Evolutionary conservation across 2,329 filamentous ascomycete species (phyloP).

Genomic region (Colletotrichum gloeosporioides): DNA sequence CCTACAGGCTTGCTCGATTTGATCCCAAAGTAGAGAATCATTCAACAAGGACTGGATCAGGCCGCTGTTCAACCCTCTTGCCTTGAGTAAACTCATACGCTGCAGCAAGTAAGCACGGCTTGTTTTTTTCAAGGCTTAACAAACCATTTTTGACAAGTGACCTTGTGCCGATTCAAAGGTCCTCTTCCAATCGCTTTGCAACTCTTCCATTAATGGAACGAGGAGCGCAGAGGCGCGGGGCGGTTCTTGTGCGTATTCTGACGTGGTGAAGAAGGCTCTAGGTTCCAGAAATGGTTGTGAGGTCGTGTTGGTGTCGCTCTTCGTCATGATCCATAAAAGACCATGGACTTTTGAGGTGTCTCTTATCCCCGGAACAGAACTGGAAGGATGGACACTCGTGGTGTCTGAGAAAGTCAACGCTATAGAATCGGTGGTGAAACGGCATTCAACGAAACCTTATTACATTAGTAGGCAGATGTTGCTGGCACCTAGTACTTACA

Average conservation of each 20-base stretch:
- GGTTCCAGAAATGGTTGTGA: neutral
- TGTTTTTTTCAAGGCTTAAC: neutral
- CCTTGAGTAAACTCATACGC: neutral
- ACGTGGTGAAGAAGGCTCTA: neutral
- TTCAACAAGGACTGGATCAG: neutral
- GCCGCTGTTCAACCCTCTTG: neutral
- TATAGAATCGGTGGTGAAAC: neutral
- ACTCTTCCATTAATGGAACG: neutral
- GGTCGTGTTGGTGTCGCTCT: accelerated
- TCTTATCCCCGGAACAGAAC: accelerated
- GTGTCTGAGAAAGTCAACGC: accelerated
- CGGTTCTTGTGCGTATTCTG: neutral
- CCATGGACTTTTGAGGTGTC: accelerated
- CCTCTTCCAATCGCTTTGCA: neutral
- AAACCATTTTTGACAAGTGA: neutral
- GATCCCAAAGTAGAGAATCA: neutral
- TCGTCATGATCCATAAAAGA: neutral
- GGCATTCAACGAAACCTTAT: neutral
- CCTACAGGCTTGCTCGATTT: neutral
- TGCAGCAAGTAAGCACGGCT: neutral
- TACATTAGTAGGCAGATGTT: neutral
- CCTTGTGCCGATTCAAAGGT: neutral
- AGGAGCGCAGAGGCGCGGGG: neutral
- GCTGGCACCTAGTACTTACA: neutral
- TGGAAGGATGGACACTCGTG: accelerated